Evolutionary conservation across 331 rosid species (phyloP).

Genomic region (Saraca asoca): DNA sequence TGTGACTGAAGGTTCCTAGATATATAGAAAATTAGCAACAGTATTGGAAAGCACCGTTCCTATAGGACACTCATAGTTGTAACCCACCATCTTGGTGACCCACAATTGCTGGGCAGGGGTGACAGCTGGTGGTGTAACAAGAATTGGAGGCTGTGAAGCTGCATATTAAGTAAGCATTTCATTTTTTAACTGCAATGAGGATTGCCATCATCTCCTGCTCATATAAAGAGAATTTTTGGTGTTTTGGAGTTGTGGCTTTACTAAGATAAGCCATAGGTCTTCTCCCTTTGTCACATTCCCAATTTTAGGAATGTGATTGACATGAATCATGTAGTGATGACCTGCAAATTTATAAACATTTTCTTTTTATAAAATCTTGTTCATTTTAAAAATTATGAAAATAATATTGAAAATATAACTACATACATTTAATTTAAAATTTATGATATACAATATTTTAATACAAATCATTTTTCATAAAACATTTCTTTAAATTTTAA

Average conservation of each 20-base stretch:
- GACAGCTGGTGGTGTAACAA: background rate
- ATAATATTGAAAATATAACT: no score
- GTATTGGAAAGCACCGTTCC: background rate
- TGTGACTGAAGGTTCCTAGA: background rate
- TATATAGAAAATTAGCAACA: background rate
- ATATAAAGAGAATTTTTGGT: background rate
- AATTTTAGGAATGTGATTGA: no score
- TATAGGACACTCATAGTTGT: background rate
- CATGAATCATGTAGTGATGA: no score
- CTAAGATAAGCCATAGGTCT: background rate
- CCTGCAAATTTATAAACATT: no score
- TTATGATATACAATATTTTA: no score
- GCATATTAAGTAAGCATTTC: background rate
- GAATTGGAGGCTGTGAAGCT: background rate
- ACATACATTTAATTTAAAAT: no score
- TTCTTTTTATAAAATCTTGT: no score
- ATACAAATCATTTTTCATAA: no score
- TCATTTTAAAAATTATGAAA: no score
- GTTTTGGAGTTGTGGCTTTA: background rate
- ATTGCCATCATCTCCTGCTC: background rate
- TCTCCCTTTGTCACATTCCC: no score
- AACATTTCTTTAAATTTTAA: no score
- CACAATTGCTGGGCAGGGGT: background rate
- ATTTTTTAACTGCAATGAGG: background rate
- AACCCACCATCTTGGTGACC: slow-evolving; percentile 12